Percentiles rank a stretch among this genome's conserved stretches.
These are phyloP conservation scores for Streptanthus diversifolius DNA, from an alignment of 345 rosid genomes.

Conservation along the genomic window DNA sequence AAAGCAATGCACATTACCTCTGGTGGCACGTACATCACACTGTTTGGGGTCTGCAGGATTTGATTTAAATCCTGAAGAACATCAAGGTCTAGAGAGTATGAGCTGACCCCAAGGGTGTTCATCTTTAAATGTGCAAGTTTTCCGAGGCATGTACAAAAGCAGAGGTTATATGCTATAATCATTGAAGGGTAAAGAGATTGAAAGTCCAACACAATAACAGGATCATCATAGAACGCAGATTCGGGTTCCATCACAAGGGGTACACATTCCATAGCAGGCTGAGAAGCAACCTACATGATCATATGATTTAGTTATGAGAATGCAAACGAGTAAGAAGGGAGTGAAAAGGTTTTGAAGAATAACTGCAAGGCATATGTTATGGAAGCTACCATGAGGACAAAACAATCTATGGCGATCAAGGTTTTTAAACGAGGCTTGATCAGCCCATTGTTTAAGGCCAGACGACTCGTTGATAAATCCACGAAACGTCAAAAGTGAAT, in stretches of 20 bases:
- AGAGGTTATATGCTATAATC: constrained; percentile 94
- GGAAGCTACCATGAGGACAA: constrained; percentile 9
- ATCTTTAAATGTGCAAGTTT: constrained; percentile 61
- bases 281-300: constrained; percentile 79
- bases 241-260: constrained; percentile 99
- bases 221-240: constrained; percentile 89
- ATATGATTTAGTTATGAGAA: background rate
- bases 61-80: constrained; percentile 55
- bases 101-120: constrained; percentile 73
- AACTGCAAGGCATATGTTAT: background rate
- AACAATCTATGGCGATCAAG: background rate
- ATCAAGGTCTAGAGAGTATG: constrained; percentile 58
- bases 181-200: constrained; percentile 98
- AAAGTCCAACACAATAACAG: constrained; percentile 93
- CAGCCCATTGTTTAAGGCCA: background rate
- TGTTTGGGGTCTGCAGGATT: constrained; percentile 69
- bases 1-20: constrained; percentile 48
- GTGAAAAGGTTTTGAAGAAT: constrained; percentile 5
- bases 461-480: background rate
- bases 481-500: background rate
- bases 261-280: constrained; percentile 98
- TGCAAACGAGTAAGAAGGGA: background rate
- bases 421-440: background rate
- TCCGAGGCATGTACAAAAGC: constrained; percentile 92
- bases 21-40: constrained; percentile 72